These are phyloP conservation scores for Starmera quercuum DNA, from an alignment of 805 yeast species.

Conservation along the genomic window DNA sequence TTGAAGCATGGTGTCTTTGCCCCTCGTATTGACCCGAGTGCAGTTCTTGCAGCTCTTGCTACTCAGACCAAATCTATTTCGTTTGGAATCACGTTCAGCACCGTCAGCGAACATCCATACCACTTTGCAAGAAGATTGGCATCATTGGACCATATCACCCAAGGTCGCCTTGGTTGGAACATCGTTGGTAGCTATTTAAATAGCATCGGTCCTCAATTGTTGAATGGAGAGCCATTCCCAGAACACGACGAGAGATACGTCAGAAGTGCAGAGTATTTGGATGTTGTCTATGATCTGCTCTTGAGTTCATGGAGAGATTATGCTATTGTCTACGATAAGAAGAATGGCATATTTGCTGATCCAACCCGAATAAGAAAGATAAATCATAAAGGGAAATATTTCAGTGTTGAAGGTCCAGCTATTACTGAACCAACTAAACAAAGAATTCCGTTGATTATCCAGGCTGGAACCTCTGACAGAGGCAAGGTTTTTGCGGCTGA, in stretches of 20 bases:
- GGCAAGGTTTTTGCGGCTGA: constrained; percentile 35
- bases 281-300: constrained; percentile 32
- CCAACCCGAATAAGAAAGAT: constrained; percentile 31
- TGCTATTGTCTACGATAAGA: constrained; percentile 18
- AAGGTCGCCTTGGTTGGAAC: constrained; percentile 36
- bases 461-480: constrained; percentile 34
- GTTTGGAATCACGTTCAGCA: constrained; percentile 31
- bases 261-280: constrained; percentile 33
- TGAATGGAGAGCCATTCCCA: constrained; percentile 26
- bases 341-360: constrained; percentile 25
- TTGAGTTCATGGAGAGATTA: constrained; percentile 37
- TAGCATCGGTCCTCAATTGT: constrained; percentile 26
- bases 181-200: constrained; percentile 31
- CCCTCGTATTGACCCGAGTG: constrained; percentile 31
- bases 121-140: constrained; percentile 31
- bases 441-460: constrained; percentile 34
- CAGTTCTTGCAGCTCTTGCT: constrained; percentile 30
- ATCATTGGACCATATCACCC: constrained; percentile 31
- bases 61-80: constrained; percentile 26
- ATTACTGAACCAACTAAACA: constrained; percentile 37
- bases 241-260: constrained; percentile 33
- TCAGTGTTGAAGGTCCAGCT: constrained; percentile 34
- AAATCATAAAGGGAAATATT: constrained; percentile 31
- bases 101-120: constrained; percentile 33
- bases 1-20: constrained; percentile 21